Evolutionary conservation across 169 alveolate species (phyloP).

Genomic region (Cystoisospora suis): DNA sequence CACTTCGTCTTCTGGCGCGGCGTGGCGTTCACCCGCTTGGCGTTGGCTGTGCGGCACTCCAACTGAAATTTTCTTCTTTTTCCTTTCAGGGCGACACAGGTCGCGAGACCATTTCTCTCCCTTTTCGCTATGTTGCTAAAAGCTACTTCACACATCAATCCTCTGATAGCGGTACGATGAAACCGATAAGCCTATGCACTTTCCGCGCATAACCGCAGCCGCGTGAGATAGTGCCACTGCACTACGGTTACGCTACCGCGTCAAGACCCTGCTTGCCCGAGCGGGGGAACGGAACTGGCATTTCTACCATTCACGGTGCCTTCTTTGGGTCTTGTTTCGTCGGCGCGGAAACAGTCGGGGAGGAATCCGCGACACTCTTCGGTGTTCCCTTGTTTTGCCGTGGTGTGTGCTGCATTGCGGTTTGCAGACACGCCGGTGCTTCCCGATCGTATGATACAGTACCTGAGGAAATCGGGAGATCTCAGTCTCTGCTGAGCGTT

Average conservation of each 20-base stretch:
- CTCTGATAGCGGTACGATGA: slow-evolving; percentile 46
- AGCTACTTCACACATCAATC: slow-evolving; percentile 62
- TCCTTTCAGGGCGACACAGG: slow-evolving; percentile 17
- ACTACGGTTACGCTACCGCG: too few relatives aligned
- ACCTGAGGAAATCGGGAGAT: slow-evolving; percentile 9
- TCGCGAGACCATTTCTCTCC: slow-evolving; percentile 60
- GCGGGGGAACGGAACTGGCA: too few relatives aligned
- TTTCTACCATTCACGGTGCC: too few relatives aligned
- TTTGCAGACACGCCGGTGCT: slow-evolving; percentile 36
- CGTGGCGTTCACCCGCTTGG: not conserved
- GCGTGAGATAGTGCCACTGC: too few relatives aligned
- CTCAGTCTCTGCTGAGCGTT: not conserved
- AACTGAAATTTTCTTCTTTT: not conserved
- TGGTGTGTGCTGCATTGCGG: too few relatives aligned
- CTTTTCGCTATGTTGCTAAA: slow-evolving; percentile 72
- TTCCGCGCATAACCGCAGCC: too few relatives aligned
- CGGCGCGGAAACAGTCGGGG: too few relatives aligned
- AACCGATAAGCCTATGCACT: not conserved
- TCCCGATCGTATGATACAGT: slow-evolving; percentile 31
- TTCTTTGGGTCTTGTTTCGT: too few relatives aligned
- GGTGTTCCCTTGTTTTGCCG: not conserved
- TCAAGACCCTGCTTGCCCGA: too few relatives aligned
- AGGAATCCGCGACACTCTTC: too few relatives aligned
- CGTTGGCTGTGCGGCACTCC: not conserved
- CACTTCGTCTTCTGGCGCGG: not conserved